Evolutionary conservation across 2,329 filamentous ascomycete species (phyloP).

Genomic region (Achaetomium macrosporum): DNA sequence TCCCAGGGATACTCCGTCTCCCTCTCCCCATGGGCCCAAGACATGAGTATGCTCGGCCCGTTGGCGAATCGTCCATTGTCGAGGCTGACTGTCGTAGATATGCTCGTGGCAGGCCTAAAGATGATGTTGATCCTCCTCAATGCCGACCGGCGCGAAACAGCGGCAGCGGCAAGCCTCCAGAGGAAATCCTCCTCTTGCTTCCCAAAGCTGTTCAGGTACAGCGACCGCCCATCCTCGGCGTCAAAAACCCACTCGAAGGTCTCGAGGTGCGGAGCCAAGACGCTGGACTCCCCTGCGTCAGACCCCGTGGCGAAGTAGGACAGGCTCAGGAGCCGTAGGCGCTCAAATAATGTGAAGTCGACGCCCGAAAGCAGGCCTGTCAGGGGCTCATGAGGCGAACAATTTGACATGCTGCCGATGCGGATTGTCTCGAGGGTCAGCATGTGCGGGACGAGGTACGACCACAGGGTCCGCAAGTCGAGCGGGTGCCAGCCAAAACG

Average conservation of each 20-base stretch:
- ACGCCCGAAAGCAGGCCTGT: neutral
- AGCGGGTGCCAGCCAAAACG: neutral
- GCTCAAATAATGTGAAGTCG: neutral
- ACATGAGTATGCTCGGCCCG: neutral
- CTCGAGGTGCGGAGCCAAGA: slow-evolving; percentile 2
- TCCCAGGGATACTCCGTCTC: slow-evolving; percentile 1
- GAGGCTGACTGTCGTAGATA: neutral
- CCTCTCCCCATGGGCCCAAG: neutral
- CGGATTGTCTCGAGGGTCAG: neutral
- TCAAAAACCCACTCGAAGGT: slow-evolving; percentile 2
- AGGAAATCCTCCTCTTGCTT: neutral
- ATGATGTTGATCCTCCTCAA: neutral
- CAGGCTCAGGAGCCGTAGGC: neutral
- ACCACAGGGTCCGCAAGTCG: neutral
- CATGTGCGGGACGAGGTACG: neutral
- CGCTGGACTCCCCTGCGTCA: neutral
- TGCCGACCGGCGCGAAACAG: neutral
- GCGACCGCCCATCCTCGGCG: neutral
- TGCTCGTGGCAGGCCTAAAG: neutral
- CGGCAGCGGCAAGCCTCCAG: neutral
- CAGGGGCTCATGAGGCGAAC: neutral
- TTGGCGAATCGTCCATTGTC: neutral
- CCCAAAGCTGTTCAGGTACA: neutral
- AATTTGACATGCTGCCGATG: neutral
- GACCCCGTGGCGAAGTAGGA: neutral